Evolutionary conservation across 495 filamentous ascomycete species (phyloP).

Genomic region (Hypoxylon lenormandii): DNA sequence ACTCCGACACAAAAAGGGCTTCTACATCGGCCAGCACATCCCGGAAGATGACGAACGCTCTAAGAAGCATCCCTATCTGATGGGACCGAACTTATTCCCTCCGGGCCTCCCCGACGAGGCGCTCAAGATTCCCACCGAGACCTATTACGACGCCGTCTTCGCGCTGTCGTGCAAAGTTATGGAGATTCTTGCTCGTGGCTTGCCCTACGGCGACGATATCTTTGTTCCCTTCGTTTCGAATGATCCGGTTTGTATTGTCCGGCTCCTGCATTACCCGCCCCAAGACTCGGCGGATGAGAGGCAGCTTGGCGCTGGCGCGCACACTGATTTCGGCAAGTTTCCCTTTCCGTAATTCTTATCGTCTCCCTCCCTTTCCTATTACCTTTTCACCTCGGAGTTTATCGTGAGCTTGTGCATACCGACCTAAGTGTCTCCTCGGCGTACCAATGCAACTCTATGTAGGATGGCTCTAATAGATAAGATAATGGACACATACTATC

Average conservation of each 20-base stretch:
- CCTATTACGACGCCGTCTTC: constrained; percentile 53
- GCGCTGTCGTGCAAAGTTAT: constrained; percentile 50
- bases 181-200: constrained; percentile 55
- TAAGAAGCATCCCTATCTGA: constrained; percentile 50
- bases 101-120: constrained; percentile 34
- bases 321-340: constrained; percentile 61
- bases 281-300: constrained; percentile 51
- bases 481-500: too few species aligned
- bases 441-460: too few species aligned
- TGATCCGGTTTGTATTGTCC: constrained; percentile 52
- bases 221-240: constrained; percentile 59
- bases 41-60: constrained; percentile 57
- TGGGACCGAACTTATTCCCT: constrained; percentile 64
- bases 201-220: constrained; percentile 53
- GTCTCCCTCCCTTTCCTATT: too few species aligned
- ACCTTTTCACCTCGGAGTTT: too few species aligned
- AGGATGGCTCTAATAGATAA: too few species aligned
- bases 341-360: too few species aligned
- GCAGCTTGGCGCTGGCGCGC: constrained; percentile 61
- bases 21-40: constrained; percentile 64
- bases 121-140: constrained; percentile 44
- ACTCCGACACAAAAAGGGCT: constrained; percentile 42
- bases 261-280: constrained; percentile 63
- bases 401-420: too few species aligned
- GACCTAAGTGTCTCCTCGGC: too few species aligned